Base-by-base conservation (phyloP, 768 basidiomycete species). In the Boletus barrowsii region DNA sequence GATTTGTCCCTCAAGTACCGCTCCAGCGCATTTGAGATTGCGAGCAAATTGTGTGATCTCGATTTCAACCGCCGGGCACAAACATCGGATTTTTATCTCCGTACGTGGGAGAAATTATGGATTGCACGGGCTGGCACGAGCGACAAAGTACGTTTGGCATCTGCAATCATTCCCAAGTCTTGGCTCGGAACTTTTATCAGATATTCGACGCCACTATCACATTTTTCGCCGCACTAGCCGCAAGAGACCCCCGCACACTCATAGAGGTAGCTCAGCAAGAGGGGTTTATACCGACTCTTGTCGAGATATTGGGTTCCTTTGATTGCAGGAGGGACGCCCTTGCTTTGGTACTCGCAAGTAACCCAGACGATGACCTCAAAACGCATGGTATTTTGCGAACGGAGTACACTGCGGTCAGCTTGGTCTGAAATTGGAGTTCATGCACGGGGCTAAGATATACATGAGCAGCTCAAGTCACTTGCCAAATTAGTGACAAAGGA, bases 51-150 rank as follows among this genome's bases (percentile, higher is more conserved):
- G 11, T 87, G 86, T 52, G 85, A 89, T 57, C 50, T 69, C 1
- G 88, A 90, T 11, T 93, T 93, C 62, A 76, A 82, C n/a, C 83
- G 90, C 5, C 87, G 87, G 60, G 88, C 89, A 3, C 88, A 85
- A 59, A 83, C 86, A 0, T 82, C 88, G 0, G 90, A 92, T 62
- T 89, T 91, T 54, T 76, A 85, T 26, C 69, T 73, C 14, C 79
- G 78, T 37, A 83, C 87, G 3, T 93, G 88, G 88, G 82, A 86
- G 49, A 75, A 82, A 11, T 74, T 92, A 36, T 63, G 76, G 41
- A 73, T 71, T 9, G 82, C 84, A 3, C 84, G 83, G 3, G 86
- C 78, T 15, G 84, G 84, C 2, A 70, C 70, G 39, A 79, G 77
- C 7, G 83, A 88, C 57, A 89, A 87, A 62, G 80, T 76, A 69